Evolutionary conservation across 2,329 filamentous ascomycete species (phyloP).

Genomic region (Colletotrichum ledebouriae): DNA sequence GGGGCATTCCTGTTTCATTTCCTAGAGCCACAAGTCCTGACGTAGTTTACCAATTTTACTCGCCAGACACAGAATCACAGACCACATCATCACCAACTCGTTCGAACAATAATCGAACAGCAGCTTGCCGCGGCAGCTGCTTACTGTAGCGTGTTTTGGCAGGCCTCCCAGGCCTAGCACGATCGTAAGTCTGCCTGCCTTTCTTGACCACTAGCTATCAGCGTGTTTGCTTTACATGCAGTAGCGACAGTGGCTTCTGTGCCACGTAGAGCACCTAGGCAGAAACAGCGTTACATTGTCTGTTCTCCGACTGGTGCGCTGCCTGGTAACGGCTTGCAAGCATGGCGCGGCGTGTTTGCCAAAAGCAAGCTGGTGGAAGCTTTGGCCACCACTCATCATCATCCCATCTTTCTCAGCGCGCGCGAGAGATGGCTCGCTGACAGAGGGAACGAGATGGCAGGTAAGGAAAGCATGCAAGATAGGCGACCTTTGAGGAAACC

Average conservation of each 20-base stretch:
- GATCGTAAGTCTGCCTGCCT: not conserved
- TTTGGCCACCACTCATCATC: constrained; percentile 25
- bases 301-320: constrained; percentile 12
- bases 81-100: constrained; percentile 5
- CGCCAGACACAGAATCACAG: constrained; percentile 5
- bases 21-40: constrained; percentile 36
- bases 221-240: not conserved
- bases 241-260: not conserved
- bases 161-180: constrained; percentile 12
- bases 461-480: not conserved
- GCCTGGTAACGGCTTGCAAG: constrained; percentile 15
- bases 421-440: constrained; percentile 8
- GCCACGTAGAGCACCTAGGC: constrained; percentile 1
- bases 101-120: not conserved
- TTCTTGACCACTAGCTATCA: not conserved
- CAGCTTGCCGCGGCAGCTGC: constrained; percentile 13
- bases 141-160: not conserved
- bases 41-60: constrained; percentile 35
- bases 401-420: constrained; percentile 16
- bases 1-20: constrained; percentile 38
- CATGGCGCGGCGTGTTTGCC: constrained; percentile 18
- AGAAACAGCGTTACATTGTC: constrained; percentile 12
- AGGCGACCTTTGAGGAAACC: not conserved
- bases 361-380: constrained; percentile 33
- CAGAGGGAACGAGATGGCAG: not conserved